Evolutionary conservation across 176 grass and related monocot genomes (phyloP).

Genomic region (Zoysia japonica): DNA sequence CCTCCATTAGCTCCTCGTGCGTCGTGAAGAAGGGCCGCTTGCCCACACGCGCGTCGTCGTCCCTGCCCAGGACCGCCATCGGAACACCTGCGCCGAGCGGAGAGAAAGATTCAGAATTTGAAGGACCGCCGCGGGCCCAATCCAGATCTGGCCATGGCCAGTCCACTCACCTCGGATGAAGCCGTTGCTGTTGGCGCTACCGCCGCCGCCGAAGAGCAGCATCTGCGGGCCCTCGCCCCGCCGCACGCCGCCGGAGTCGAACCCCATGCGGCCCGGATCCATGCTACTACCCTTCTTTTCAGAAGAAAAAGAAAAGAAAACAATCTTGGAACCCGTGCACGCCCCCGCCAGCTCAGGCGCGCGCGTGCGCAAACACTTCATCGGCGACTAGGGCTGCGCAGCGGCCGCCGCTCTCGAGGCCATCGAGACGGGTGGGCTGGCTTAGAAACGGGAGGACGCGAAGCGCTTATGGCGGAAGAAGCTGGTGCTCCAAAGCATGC

Average conservation of each 20-base stretch:
- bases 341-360: background rate
- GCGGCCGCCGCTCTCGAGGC: conserved; percentile 34
- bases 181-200: conserved; percentile 46
- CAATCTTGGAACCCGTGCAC: conserved; percentile 32
- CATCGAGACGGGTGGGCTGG: conserved; percentile 14
- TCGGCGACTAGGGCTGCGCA: conserved; percentile 27
- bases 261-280: conserved; percentile 56
- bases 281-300: conserved; percentile 34
- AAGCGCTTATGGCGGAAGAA: conserved; percentile 87
- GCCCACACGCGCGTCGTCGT: conserved; percentile 38
- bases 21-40: conserved; percentile 84
- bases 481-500: conserved; percentile 70
- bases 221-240: conserved; percentile 49
- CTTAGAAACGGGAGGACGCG: conserved; percentile 43
- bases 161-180: conserved; percentile 52
- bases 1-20: conserved; percentile 77
- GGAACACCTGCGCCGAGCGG: conserved; percentile 46
- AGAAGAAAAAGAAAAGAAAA: background rate
- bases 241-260: conserved; percentile 51
- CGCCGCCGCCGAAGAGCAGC: conserved; percentile 68
- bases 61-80: conserved; percentile 48
- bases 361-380: conserved; percentile 4
- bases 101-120: background rate
- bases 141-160: conserved; percentile 23
- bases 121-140: background rate